Evolutionary conservation across 2,329 filamentous ascomycete species (phyloP), one percentile per base, ranked within the genome.

Genomic region (Rhynchosporium agropyri): DNA sequence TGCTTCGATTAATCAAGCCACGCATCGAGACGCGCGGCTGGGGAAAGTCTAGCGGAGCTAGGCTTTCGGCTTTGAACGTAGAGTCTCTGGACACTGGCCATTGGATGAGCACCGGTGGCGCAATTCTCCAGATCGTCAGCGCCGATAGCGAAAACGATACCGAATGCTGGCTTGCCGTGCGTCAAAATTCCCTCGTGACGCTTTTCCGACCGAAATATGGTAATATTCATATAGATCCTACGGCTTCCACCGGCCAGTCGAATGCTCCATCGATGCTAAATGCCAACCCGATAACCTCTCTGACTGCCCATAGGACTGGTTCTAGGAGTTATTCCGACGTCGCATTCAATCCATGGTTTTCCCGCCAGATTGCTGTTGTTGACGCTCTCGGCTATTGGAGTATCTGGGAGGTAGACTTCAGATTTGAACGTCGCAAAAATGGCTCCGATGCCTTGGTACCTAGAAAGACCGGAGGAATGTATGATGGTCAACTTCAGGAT

Each of bases 371-470:
- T 58, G 87, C 81, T 15, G 78, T 92, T 31, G 78, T 92, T 20
- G 88, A 92, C 69, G 79, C 84, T 58, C 77, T 77, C 40, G 89
- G 89, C 1, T 79, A 78, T 62, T 93, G 89, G 90, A 86, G 79
- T 49, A 74, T 91, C 3, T 91, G 88, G 86, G 81, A 89, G 64
- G 63, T 75, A 46, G 73, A 74, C 55, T 67, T 64, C 7, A 15
- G 20, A 40, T 28, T 40, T 20, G 43, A 54, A 15, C 63, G 64
- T 42, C 58, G 33, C 13, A 71, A 65, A 26, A 54, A 51, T 3
- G 49, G 49, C 4, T 45, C 51, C 3, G 57, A 65, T 51, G 38
- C 65, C 31, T 42, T 72, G 3, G 36, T 65, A n/a, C 9, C 65
- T 9, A 69, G 63, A 7, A 73, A 68, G 31, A 62, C 48, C 10